Percentiles rank a stretch among this genome's conserved stretches.
Evolutionary conservation across 495 filamentous ascomycete species (phyloP).

Genomic region (Talaromyces borbonicus): DNA sequence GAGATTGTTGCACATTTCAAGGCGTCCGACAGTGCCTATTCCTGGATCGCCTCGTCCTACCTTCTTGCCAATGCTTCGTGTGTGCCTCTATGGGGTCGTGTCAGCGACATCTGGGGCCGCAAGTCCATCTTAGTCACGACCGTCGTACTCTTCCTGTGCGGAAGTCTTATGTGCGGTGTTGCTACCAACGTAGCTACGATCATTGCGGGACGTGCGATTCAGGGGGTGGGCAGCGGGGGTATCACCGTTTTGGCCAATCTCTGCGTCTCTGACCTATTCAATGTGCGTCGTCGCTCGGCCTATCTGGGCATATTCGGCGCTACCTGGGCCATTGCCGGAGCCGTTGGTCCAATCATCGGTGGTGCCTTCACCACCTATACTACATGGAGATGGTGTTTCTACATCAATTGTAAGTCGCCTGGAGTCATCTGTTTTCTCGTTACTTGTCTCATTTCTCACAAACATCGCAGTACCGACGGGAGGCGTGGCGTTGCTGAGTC

Average conservation of each 20-base stretch:
- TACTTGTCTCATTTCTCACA: constrained; percentile 8
- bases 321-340: neutral
- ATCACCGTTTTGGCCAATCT: constrained; percentile 20
- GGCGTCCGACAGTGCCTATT: constrained; percentile 49
- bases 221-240: constrained; percentile 33
- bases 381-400: constrained; percentile 37
- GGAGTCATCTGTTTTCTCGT: too few relatives aligned
- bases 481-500: constrained; percentile 52
- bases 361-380: constrained; percentile 17
- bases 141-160: constrained; percentile 23
- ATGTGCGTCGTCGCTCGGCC: constrained; percentile 21
- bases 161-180: constrained; percentile 30
- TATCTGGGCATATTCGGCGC: constrained; percentile 8
- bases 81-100: constrained; percentile 35
- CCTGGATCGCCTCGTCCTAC: constrained; percentile 47
- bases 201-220: constrained; percentile 28
- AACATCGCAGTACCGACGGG: constrained; percentile 50
- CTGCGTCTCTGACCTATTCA: constrained; percentile 21
- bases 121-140: constrained; percentile 19
- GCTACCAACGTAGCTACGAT: constrained; percentile 24
- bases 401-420: constrained; percentile 34
- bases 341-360: constrained; percentile 19
- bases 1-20: constrained; percentile 54
- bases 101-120: constrained; percentile 39
- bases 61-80: constrained; percentile 36